These are phyloP conservation scores for Microsporum canis DNA, from an alignment of 2,329 filamentous ascomycete species.

Conservation along the genomic window DNA sequence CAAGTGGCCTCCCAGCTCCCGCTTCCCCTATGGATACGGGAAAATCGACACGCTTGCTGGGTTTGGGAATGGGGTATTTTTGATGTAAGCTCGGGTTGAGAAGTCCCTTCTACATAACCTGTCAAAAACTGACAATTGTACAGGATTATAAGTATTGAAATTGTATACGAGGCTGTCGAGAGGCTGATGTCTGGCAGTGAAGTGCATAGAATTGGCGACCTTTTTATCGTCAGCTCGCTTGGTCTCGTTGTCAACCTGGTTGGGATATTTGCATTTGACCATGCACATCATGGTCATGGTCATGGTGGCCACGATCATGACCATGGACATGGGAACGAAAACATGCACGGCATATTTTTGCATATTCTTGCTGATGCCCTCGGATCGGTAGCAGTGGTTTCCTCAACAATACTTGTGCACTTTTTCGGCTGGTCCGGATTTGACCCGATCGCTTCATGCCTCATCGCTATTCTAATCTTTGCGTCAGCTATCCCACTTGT, in stretches of 20 bases:
- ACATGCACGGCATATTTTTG: conserved; percentile 95
- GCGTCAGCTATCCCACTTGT: conserved; percentile 84
- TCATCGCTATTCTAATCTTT: conserved; percentile 89
- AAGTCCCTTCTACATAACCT: neutral
- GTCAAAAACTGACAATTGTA: neutral
- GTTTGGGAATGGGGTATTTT: conserved; percentile 89
- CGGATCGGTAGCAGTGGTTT: conserved; percentile 86
- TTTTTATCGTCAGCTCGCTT: conserved; percentile 76
- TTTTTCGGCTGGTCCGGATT: conserved; percentile 85
- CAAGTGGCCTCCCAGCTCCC: conserved; percentile 84
- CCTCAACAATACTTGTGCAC: conserved; percentile 78
- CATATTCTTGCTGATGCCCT: conserved; percentile 92
- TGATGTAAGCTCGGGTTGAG: conserved; percentile 51
- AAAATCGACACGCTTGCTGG: conserved; percentile 95
- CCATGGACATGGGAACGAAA: conserved; percentile 70
- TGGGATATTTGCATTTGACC: conserved; percentile 74
- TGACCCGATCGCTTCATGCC: conserved; percentile 85
- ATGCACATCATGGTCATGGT: conserved; percentile 47
- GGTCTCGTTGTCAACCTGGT: conserved; percentile 85
- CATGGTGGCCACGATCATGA: conserved; percentile 25
- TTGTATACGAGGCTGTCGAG: conserved; percentile 88
- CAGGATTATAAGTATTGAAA: conserved; percentile 87
- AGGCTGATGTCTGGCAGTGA: conserved; percentile 72
- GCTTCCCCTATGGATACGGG: conserved; percentile 89
- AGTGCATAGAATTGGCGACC: conserved; percentile 71